phyloP scores from a whole-genome alignment of 2,329 filamentous ascomycete genomes.

The Gremmenia infestans region DNA sequence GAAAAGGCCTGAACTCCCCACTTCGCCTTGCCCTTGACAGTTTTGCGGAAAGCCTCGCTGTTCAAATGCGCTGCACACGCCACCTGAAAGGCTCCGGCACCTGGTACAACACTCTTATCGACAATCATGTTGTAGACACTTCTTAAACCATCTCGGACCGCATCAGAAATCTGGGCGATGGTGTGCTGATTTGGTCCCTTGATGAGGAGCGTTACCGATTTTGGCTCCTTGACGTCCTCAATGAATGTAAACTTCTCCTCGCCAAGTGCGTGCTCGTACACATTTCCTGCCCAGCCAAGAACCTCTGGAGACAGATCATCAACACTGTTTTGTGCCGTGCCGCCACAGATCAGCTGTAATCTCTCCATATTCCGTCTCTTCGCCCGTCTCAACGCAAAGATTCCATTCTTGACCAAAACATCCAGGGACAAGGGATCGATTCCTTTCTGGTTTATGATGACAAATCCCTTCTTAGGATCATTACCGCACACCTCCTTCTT shows the following conservation, averaged over 20 bases:
- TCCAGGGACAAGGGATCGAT: slow-evolving; percentile 96
- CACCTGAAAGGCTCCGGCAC: slow-evolving; percentile 92
- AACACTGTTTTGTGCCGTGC: slow-evolving; percentile 89
- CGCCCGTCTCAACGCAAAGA: slow-evolving; percentile 85
- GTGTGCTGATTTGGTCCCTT: slow-evolving; percentile 97
- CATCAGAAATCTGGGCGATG: slow-evolving; percentile 94
- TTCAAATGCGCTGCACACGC: slow-evolving; percentile 84
- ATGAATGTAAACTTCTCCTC: slow-evolving; percentile 99
- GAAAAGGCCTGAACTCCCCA: slow-evolving; percentile 94
- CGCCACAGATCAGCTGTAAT: slow-evolving; percentile 89
- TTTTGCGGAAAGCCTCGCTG: slow-evolving; percentile 80
- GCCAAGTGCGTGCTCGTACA: slow-evolving; percentile 95
- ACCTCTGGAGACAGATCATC: slow-evolving; percentile 85
- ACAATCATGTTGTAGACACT: slow-evolving; percentile 99
- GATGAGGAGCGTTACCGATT: slow-evolving; percentile 95
- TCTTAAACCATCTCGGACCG: slow-evolving; percentile 87
- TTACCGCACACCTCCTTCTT: slow-evolving; percentile 97
- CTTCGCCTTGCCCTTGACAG: slow-evolving; percentile 96
- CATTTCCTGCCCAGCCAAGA: slow-evolving; percentile 90
- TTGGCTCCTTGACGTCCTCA: slow-evolving; percentile 97
- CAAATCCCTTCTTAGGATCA: slow-evolving; percentile 91
- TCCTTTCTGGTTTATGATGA: slow-evolving; percentile 98
- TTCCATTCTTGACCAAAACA: slow-evolving; percentile 96
- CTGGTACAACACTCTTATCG: slow-evolving; percentile 92
- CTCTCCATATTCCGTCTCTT: slow-evolving; percentile 99